Base-by-base conservation (phyloP, 306 rosid genomes). In the Prunus persica region DNA sequence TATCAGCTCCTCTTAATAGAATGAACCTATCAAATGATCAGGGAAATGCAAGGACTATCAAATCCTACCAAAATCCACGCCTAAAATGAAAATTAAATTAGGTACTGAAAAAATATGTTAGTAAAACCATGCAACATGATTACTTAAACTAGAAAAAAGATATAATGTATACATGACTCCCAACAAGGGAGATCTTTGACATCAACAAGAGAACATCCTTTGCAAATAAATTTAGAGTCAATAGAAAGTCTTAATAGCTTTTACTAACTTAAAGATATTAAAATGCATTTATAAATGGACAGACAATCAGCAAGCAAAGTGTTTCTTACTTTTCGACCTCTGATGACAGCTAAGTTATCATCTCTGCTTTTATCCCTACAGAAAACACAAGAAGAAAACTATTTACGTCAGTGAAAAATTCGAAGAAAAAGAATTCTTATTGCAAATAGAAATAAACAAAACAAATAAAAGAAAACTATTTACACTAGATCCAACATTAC, bases 281-380 rank as follows among this genome's bases (percentile, higher is more conserved):
- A 16, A 22, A 52, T 16, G 16, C 32, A 24, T 15, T 16, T 19
- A 57, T 6, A 56, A 34, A 63, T 6, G 64, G 30, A 63, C 24
- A 56, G 32, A 50, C 51, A 65, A 61, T 46, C 9, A 60, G 49
- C 76, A 76, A 47, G 46, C 14, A 60, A 74, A 84, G 41, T 14
- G 71, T 52, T 55, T 47, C 93, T 86, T 86, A 95, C 98, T 76
- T 88, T 90, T 73, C 96, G 82, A 72, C 86, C 91, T 81, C 86
- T 82, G 50, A 94, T 71, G 30, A 83, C 46, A 10, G 76, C 43
- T 4, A 78, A 71, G 41, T 82, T 22, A 14, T 89, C 95, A 56
- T 87, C 97, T 73, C 75, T 85, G 86, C 71, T 79, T 83, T 88
- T 87, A 52, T 88, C 93, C 87, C 92, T 88, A 24, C 11, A 67